These are phyloP conservation scores for Ceraceosorus guamensis DNA, from an alignment of 1,284 basidiomycete genomes.

Conservation along the genomic window DNA sequence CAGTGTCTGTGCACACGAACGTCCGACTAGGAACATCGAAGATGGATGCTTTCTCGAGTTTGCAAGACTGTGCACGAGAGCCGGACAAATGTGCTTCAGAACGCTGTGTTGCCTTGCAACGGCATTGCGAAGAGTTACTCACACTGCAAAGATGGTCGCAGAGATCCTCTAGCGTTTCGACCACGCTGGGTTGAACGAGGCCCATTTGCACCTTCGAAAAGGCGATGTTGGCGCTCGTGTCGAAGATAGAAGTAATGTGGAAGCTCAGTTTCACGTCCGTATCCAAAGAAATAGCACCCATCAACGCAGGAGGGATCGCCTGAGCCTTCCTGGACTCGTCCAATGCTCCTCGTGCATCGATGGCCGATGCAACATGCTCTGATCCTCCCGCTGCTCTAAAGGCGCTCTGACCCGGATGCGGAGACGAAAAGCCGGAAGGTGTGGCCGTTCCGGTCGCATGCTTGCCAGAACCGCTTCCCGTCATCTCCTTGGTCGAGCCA, in stretches of 20 bases:
- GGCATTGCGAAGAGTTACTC: neutral
- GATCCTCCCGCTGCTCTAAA: neutral
- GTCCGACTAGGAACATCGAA: slow-evolving; percentile 81
- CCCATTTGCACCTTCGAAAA: slow-evolving; percentile 62
- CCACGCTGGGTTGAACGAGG: slow-evolving; percentile 61
- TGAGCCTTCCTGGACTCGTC: too few species aligned
- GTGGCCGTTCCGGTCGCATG: neutral
- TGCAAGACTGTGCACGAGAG: slow-evolving; percentile 61
- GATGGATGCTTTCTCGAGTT: slow-evolving; percentile 82
- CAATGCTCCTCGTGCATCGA: too few species aligned
- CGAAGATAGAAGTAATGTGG: slow-evolving; percentile 80
- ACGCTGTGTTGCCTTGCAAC: too few species aligned
- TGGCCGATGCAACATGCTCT: too few species aligned
- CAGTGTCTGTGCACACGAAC: slow-evolving; percentile 84
- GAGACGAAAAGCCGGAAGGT: neutral
- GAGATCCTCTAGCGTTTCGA: slow-evolving; percentile 72
- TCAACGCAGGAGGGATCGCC: too few species aligned
- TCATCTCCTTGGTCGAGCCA: neutral
- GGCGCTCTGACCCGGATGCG: neutral
- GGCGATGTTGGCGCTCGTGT: slow-evolving; percentile 77
- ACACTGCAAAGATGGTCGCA: slow-evolving; percentile 58
- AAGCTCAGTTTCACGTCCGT: slow-evolving; percentile 54
- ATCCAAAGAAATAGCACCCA: slow-evolving; percentile 26
- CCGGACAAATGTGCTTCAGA: neutral
- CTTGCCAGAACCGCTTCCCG: too few species aligned